These are phyloP conservation scores for Mortierella alpina DNA, from an alignment of 192 early-diverging fungal species.

Conservation along the genomic window DNA sequence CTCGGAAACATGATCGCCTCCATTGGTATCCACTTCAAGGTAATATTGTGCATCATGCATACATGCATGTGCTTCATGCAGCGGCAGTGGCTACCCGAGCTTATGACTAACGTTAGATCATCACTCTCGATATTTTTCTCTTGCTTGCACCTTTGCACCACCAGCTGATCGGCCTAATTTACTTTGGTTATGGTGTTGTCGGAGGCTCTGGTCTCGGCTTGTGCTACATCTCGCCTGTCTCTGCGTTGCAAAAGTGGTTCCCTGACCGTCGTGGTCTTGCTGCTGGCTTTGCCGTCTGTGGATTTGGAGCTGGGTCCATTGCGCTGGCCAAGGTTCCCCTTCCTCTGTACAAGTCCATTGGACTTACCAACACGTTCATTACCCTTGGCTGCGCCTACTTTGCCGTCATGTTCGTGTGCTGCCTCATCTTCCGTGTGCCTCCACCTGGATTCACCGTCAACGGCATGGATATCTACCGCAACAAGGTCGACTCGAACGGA, in stretches of 20 bases:
- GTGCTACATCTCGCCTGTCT: conserved; percentile 80
- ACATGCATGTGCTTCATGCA: neutral
- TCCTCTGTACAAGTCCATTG: conserved; percentile 60
- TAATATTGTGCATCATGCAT: neutral
- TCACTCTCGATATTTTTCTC: conserved; percentile 1
- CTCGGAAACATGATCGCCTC: conserved; percentile 75
- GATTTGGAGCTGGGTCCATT: conserved; percentile 80
- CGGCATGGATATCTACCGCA: conserved; percentile 63
- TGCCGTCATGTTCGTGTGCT: conserved; percentile 70
- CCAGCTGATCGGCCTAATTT: conserved; percentile 65
- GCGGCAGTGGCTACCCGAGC: no score
- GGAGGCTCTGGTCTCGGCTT: conserved; percentile 77
- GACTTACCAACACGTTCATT: conserved; percentile 73
- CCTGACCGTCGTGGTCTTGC: conserved; percentile 79
- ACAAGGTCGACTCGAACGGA: conserved; percentile 46
- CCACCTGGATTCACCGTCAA: conserved; percentile 67
- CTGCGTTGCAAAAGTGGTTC: conserved; percentile 84
- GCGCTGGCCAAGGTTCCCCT: conserved; percentile 74
- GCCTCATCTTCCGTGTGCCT: conserved; percentile 69
- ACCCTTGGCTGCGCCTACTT: conserved; percentile 72
- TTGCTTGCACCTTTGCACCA: neutral
- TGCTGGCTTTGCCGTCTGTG: conserved; percentile 80
- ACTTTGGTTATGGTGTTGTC: conserved; percentile 79
- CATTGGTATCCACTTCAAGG: conserved; percentile 66
- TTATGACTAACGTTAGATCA: neutral